Base-by-base conservation (phyloP, 805 yeast species). In the Lipomyces japonicus region DNA sequence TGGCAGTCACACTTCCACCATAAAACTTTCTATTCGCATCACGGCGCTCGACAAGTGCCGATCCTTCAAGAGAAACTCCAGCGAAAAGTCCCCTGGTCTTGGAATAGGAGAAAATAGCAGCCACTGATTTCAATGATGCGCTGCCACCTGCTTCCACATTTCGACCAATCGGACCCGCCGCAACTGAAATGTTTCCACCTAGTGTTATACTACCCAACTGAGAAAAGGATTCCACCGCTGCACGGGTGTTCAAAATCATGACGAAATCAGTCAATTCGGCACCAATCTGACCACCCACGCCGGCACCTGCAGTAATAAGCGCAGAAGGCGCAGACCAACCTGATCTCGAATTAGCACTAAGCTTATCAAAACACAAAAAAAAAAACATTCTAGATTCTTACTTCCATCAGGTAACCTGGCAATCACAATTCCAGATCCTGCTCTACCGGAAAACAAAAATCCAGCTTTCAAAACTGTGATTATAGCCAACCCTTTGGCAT, bases 261-360 rank as follows among this genome's bases (percentile, higher is more conserved):
- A 91, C 96, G 65, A 91, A 91, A 71, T 91, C 97, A 1, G 98
- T 91, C 63, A 91, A 73, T 67, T 91, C 98, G 6, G 96, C 90
- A 37, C 98, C 98, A 58, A 93, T 79, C 72, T 89, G 95, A 39
- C 98, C 98, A 52, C 98, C 98, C 4, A 93, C 97, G 63, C 98
- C 97, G 3, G 97, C 97, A 61, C 64, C 98, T 2, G 95, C 97
- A 21, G 97, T 86, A 46, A 81, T 83, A 58, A 93, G 84, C 7
- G 97, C 98, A 2, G 95, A 83, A 1, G 98, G 98, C 2, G 97
- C 95, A 12, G 97, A 89, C 98, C 98, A 91, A 0, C 85, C 60
- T 55, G 25, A 7, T 34, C 37, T 19, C 6, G 21, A 6, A 14
- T 23, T 9, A 30, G 14, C 21, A 30, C 7, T 41, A 7, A 14